Conservation (phyloP, 805 yeast genomes). For the Wickerhamiella cacticola region DNA sequence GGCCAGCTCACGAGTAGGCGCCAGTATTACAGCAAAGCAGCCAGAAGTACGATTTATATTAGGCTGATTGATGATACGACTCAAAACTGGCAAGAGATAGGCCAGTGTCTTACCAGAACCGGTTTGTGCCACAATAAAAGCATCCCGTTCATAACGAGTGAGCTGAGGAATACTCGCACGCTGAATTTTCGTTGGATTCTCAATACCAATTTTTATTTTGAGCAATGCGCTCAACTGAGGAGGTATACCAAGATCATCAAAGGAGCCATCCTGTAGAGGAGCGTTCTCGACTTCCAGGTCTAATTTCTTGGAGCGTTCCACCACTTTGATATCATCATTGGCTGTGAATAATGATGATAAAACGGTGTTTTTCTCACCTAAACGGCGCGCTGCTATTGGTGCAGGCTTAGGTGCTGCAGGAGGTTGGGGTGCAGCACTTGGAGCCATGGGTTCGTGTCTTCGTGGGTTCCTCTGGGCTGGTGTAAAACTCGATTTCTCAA, state of each 20-base stretch:
- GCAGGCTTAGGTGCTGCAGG: neutral
- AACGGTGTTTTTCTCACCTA: constrained; percentile 37
- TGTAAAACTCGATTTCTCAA: neutral
- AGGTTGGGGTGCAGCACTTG: neutral
- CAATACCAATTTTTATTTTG: constrained; percentile 38
- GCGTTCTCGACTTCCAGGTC: constrained; percentile 64
- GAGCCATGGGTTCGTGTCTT: neutral
- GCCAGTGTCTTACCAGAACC: constrained; percentile 97
- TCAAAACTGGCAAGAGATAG: constrained; percentile 70
- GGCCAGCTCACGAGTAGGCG: constrained; percentile 94
- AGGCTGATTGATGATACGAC: constrained; percentile 48
- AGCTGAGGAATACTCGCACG: constrained; percentile 61
- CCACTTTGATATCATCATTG: constrained; percentile 39
- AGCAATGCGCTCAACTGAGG: constrained; percentile 43
- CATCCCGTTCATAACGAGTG: constrained; percentile 40
- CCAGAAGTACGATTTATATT: constrained; percentile 55
- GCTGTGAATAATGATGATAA: constrained; percentile 80
- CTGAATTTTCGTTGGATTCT: constrained; percentile 75
- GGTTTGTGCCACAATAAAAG: constrained; percentile 91
- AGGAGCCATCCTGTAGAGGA: constrained; percentile 59
- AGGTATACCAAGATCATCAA: constrained; percentile 58
- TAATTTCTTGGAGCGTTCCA: constrained; percentile 16
- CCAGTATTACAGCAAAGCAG: constrained; percentile 72
- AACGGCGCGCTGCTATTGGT: neutral
- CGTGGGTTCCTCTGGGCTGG: neutral